Conservation (phyloP, 345 rosid species). For the Eucalyptus globulus region DNA sequence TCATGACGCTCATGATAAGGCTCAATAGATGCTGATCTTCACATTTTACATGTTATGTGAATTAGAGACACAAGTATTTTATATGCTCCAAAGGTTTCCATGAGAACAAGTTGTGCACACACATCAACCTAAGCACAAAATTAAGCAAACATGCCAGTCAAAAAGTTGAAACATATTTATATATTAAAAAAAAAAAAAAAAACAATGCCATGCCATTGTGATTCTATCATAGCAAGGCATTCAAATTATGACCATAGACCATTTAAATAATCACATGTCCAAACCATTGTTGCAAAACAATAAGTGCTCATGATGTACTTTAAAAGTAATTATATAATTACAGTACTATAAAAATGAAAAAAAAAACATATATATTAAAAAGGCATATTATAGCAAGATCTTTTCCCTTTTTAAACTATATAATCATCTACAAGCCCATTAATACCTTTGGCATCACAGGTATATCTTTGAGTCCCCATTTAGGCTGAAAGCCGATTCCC, state of each 20-base stretch:
- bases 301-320: background rate
- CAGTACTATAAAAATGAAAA: background rate
- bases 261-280: background rate
- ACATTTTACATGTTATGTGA: background rate
- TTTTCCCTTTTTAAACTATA: background rate
- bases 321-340: background rate
- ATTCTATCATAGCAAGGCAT: background rate
- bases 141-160: background rate
- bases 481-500: conserved; percentile 98
- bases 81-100: background rate
- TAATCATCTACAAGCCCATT: background rate
- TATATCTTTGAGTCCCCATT: conserved; percentile 73
- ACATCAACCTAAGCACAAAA: background rate
- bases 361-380: background rate
- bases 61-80: background rate
- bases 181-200: background rate
- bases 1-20: background rate
- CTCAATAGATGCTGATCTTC: background rate
- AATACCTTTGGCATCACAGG: conserved; percentile 98
- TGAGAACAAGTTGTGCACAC: background rate
- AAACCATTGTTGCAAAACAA: background rate
- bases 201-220: background rate
- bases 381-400: background rate
- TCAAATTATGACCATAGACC: background rate
- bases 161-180: background rate